Evolutionary conservation across 148 eudicot species (phyloP).

Genomic region (Rhododendron henanense): DNA sequence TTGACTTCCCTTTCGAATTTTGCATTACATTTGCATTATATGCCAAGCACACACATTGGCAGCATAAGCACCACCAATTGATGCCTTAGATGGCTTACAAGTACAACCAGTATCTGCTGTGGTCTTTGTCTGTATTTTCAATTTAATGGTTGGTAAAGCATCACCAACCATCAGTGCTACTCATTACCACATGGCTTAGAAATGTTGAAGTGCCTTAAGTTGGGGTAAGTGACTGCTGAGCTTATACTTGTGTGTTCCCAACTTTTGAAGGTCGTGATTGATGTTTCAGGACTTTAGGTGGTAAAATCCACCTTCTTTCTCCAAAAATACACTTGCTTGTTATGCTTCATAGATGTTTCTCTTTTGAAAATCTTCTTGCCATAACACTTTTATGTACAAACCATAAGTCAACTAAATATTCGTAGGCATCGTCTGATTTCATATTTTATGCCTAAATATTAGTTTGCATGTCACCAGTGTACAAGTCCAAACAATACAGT

Average conservation of each 20-base stretch:
- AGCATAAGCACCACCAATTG: not conserved
- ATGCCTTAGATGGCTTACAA: not conserved
- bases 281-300: not conserved
- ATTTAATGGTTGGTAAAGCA: not conserved
- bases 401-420: not conserved
- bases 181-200: not conserved
- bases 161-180: not conserved
- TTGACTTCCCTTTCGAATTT: not conserved
- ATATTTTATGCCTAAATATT: not conserved
- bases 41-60: not conserved
- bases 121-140: not conserved
- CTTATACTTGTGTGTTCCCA: not conserved
- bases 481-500: not conserved
- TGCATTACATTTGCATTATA: not conserved
- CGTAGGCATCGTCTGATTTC: not conserved
- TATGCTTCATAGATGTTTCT: not conserved
- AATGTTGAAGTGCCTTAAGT: not conserved
- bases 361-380: not conserved
- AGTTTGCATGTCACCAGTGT: not conserved
- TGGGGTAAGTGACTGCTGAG: not conserved
- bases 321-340: not conserved
- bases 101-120: not conserved
- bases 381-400: not conserved
- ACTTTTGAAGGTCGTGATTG: not conserved
- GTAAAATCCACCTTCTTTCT: not conserved